These are phyloP conservation scores for Colletotrichum sp. DNA, from an alignment of 2,329 filamentous ascomycete species.

Conservation along the genomic window DNA sequence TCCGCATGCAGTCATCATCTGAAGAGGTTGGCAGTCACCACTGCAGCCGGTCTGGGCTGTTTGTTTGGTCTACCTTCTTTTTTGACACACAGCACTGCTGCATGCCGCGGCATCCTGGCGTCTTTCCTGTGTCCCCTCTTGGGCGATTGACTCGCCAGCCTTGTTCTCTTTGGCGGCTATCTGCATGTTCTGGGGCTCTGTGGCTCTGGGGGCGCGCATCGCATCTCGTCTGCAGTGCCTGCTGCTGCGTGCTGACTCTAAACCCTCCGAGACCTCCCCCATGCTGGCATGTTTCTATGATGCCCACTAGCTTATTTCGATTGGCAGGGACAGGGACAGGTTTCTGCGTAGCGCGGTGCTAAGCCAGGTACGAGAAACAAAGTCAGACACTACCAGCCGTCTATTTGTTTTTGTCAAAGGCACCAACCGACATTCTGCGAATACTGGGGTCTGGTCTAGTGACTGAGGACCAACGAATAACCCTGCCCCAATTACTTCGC, in stretches of 20 bases:
- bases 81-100: neutral
- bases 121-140: neutral
- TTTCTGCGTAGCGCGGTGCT: slow-evolving; percentile 3
- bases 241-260: neutral
- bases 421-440: neutral
- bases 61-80: neutral
- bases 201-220: neutral
- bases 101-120: neutral
- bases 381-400: neutral
- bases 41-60: neutral
- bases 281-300: slow-evolving; percentile 1
- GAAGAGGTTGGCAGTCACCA: neutral
- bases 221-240: neutral
- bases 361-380: neutral
- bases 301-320: neutral
- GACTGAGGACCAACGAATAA: neutral
- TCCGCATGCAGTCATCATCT: neutral
- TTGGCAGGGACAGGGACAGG: neutral
- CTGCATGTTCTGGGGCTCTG: neutral
- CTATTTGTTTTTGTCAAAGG: neutral
- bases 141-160: neutral
- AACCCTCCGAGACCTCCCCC: neutral
- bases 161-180: neutral
- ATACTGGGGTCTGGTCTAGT: neutral
- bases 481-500: neutral